A percentile compares a stretch with the other conserved stretches of the same genome.
Conservation (phyloP, 75 land plant species). For the Sequoiadendron giganteum region DNA sequence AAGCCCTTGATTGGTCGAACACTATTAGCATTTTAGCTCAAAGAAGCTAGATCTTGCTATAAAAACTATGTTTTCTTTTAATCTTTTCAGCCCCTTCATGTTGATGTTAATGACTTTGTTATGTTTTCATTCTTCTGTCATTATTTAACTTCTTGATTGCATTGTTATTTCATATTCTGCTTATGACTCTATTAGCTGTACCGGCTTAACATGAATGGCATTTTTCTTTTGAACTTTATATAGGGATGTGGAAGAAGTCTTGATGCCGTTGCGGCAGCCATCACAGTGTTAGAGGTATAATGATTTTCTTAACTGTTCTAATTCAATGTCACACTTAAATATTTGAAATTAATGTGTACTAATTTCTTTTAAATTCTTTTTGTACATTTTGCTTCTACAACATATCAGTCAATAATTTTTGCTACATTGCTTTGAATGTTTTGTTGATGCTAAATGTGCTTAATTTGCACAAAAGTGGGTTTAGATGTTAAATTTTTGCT, state of each 20-base stretch:
- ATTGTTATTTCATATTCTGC: neutral
- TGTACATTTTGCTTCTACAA: neutral
- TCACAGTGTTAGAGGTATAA: constrained; percentile 85
- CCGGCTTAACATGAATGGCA: neutral
- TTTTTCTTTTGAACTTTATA: neutral
- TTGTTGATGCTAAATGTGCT: neutral
- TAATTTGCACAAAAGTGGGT: neutral
- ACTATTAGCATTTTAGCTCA: neutral
- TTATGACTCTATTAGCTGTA: neutral
- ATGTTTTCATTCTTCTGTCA: neutral
- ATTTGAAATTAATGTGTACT: neutral
- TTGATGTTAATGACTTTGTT: neutral
- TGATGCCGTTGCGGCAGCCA: constrained; percentile 89
- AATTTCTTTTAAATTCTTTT: neutral
- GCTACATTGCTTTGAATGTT: neutral
- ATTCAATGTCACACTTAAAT: neutral
- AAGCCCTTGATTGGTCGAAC: neutral
- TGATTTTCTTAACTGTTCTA: neutral
- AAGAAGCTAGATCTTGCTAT: neutral
- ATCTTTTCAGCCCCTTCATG: neutral
- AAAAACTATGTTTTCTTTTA: neutral
- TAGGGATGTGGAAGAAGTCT: constrained; percentile 69
- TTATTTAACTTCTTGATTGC: neutral
- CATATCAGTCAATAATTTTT: neutral
- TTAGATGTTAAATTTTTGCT: constrained; percentile 1